Conservation (phyloP, 768 basidiomycete species). For the Mycena alexandri region DNA sequence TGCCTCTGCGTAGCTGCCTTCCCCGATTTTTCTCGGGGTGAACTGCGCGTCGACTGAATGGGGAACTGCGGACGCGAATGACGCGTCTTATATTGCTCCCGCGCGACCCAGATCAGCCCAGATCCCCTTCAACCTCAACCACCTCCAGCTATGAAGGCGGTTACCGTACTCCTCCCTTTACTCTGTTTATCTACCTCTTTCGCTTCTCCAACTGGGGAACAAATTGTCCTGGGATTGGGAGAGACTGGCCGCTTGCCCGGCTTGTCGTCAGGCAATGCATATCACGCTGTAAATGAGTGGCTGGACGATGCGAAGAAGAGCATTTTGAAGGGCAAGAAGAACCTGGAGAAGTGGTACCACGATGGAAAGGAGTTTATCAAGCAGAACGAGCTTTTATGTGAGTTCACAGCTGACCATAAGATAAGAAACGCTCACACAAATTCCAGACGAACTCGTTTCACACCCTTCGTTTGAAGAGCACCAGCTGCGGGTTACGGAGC, state of each 20-base stretch:
- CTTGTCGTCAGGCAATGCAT: slow-evolving; percentile 34
- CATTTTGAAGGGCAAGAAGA: slow-evolving; percentile 59
- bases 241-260: slow-evolving; percentile 39
- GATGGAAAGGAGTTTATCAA: slow-evolving; percentile 75
- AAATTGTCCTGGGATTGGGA: slow-evolving; percentile 58
- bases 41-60: background rate
- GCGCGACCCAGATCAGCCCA: slow-evolving; percentile 10
- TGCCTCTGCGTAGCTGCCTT: no score
- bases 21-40: no score
- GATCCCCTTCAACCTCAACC: background rate
- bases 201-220: slow-evolving; percentile 58
- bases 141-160: slow-evolving; percentile 53
- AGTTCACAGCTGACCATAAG: background rate
- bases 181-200: slow-evolving; percentile 49
- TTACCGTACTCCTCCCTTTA: slow-evolving; percentile 51
- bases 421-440: background rate
- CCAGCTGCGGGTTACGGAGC: slow-evolving; percentile 72
- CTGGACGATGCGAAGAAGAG: slow-evolving; percentile 58
- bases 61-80: slow-evolving; percentile 14
- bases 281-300: slow-evolving; percentile 48
- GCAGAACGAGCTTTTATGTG: slow-evolving; percentile 80
- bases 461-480: slow-evolving; percentile 64
- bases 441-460: slow-evolving; percentile 73
- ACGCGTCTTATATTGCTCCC: background rate
- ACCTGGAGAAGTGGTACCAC: slow-evolving; percentile 72